phyloP scores from a whole-genome alignment of 352 stramenopile species.

The Pilasporangium apinafurcum region DNA sequence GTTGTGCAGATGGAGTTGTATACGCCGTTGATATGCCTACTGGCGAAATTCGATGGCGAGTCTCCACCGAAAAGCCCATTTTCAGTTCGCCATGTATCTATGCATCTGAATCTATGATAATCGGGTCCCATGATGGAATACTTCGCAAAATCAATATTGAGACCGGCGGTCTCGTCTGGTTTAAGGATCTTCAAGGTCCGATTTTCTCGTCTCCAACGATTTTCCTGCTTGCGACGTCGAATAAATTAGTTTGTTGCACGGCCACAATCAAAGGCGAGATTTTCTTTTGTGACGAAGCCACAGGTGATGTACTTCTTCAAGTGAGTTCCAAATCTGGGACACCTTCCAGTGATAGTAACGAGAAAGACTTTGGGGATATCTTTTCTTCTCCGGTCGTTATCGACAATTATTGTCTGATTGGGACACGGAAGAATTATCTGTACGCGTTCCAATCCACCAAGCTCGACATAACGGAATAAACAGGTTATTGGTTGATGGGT shows the following conservation, averaged over 20 bases:
- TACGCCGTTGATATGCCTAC: slow-evolving; percentile 22
- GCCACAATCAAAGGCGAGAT: slow-evolving; percentile 30
- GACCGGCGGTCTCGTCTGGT: slow-evolving; percentile 28
- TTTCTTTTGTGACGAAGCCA: slow-evolving; percentile 32
- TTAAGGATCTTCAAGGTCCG: slow-evolving; percentile 12
- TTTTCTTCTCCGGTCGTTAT: slow-evolving; percentile 55
- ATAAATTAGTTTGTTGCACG: slow-evolving; percentile 20
- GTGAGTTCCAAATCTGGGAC: not conserved
- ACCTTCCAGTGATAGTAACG: not conserved
- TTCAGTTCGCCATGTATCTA: slow-evolving; percentile 57
- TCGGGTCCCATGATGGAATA: slow-evolving; percentile 50
- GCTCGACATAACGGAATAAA: too few species aligned
- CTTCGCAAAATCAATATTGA: slow-evolving; percentile 27
- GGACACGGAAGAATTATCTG: slow-evolving; percentile 39
- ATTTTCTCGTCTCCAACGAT: slow-evolving; percentile 45
- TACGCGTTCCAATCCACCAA: slow-evolving; percentile 12
- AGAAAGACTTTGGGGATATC: slow-evolving; percentile 19
- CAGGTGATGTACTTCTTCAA: slow-evolving; percentile 17
- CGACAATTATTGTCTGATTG: slow-evolving; percentile 34
- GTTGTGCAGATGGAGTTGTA: slow-evolving; percentile 38
- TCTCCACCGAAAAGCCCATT: slow-evolving; percentile 38
- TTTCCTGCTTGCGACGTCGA: slow-evolving; percentile 2
- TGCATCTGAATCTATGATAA: slow-evolving; percentile 7
- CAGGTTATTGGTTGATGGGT: too few species aligned
- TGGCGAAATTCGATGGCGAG: slow-evolving; percentile 24